These are phyloP conservation scores for Mycosarcoma maydis DNA, from an alignment of 1,284 basidiomycete genomes.

Conservation along the genomic window DNA sequence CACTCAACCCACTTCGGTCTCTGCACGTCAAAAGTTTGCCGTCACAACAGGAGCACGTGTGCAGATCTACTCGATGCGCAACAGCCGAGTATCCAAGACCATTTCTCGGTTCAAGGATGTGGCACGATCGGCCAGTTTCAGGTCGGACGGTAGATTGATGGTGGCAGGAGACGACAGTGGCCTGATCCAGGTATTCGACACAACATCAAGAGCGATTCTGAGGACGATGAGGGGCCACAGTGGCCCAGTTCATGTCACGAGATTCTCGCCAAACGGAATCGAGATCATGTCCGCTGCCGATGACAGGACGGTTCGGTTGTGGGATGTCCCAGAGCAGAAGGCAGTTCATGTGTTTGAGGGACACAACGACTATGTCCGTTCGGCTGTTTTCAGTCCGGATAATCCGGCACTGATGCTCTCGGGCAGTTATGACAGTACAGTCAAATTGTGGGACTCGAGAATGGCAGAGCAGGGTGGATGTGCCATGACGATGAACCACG, in stretches of 20 bases:
- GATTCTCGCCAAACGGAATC: conserved; percentile 84
- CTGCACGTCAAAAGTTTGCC: conserved; percentile 75
- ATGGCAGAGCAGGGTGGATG: conserved; percentile 55
- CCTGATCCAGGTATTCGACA: conserved; percentile 93
- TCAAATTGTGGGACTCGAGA: conserved; percentile 87
- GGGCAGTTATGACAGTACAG: conserved; percentile 92
- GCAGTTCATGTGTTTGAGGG: conserved; percentile 80
- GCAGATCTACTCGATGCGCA: conserved; percentile 94
- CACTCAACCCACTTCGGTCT: conserved; percentile 27
- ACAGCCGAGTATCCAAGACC: conserved; percentile 93
- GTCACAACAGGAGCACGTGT: conserved; percentile 93
- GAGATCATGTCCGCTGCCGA: conserved; percentile 94
- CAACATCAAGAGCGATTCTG: conserved; percentile 91
- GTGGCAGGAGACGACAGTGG: conserved; percentile 96
- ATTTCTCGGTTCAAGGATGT: conserved; percentile 97
- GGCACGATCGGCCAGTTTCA: conserved; percentile 73
- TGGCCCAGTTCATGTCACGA: conserved; percentile 87
- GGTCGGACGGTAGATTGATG: conserved; percentile 91
- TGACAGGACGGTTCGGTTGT: conserved; percentile 90
- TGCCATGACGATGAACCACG: conserved; percentile 66
- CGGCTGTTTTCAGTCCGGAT: conserved; percentile 83
- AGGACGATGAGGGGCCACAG: conserved; percentile 91
- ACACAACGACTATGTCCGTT: conserved; percentile 94
- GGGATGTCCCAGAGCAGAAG: conserved; percentile 92
- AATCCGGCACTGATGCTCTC: conserved; percentile 87